Evolutionary conservation across 2,329 filamentous ascomycete species (phyloP).

Genomic region (Monilinia fructigena): DNA sequence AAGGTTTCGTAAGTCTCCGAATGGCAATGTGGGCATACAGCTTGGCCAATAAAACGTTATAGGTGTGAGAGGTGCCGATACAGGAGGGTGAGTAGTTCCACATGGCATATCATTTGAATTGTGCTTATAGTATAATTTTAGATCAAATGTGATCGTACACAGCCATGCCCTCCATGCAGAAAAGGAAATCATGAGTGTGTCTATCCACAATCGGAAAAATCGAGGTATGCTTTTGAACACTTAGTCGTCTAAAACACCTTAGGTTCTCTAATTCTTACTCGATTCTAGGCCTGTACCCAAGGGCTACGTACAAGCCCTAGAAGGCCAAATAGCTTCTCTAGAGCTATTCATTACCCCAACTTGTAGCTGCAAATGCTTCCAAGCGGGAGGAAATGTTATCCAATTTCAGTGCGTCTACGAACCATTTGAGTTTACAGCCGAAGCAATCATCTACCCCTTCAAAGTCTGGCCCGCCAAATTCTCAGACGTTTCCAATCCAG

Average conservation of each 20-base stretch:
- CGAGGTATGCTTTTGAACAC: slow-evolving; percentile 39
- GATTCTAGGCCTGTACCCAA: slow-evolving; percentile 45
- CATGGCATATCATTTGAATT: neutral
- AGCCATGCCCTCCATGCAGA: slow-evolving; percentile 51
- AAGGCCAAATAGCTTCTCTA: slow-evolving; percentile 48
- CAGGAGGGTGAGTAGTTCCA: slow-evolving; percentile 42
- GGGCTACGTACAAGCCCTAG: slow-evolving; percentile 49
- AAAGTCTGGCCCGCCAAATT: slow-evolving; percentile 22
- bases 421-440: slow-evolving; percentile 21
- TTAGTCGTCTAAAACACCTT: neutral
- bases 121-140: slow-evolving; percentile 20
- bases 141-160: slow-evolving; percentile 54
- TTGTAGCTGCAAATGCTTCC: slow-evolving; percentile 44
- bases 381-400: slow-evolving; percentile 47
- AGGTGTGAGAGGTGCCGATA: slow-evolving; percentile 48
- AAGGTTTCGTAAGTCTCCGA: slow-evolving; percentile 19
- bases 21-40: neutral
- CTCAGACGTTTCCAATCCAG: slow-evolving; percentile 34
- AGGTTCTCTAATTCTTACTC: neutral
- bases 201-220: slow-evolving; percentile 46
- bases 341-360: slow-evolving; percentile 47
- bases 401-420: slow-evolving; percentile 38
- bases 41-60: neutral
- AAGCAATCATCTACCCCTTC: slow-evolving; percentile 4
- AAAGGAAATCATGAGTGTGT: slow-evolving; percentile 45